phyloP scores from a whole-genome alignment of 805 yeast species.

The Sugiyamaella lignohabitans region DNA sequence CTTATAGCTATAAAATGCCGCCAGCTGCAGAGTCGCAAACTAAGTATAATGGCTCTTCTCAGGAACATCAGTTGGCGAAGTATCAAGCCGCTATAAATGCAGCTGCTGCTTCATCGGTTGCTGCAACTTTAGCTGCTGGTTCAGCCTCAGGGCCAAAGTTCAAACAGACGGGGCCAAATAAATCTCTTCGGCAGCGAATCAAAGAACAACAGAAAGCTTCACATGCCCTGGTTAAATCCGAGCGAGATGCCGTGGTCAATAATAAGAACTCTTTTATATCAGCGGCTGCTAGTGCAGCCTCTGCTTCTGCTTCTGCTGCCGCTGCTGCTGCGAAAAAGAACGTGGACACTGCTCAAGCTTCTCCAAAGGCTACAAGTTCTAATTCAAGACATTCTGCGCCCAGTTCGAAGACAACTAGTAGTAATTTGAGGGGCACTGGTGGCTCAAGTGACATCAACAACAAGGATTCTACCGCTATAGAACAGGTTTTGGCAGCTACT shows the following conservation, averaged over 20 bases:
- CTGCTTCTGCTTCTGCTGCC: constrained; percentile 2
- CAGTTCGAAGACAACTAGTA: not conserved
- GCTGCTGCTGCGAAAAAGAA: too few species aligned
- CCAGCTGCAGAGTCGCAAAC: too few species aligned
- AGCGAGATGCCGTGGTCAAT: not conserved
- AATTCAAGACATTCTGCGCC: not conserved
- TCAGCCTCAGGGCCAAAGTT: not conserved
- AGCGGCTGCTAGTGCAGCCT: constrained; percentile 10
- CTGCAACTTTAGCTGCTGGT: not conserved
- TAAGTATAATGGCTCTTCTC: too few species aligned
- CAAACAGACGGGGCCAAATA: constrained; percentile 9
- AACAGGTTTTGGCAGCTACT: too few species aligned
- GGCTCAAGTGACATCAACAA: too few species aligned
- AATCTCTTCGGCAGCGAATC: not conserved
- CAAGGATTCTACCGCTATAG: too few species aligned
- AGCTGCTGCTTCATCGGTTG: constrained; percentile 1
- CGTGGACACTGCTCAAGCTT: too few species aligned
- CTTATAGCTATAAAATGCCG: too few species aligned
- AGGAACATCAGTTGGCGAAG: not conserved
- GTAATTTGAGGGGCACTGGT: not conserved
- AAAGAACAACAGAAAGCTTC: constrained; percentile 2
- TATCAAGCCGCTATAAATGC: not conserved
- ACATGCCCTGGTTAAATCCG: not conserved
- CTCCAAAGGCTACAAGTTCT: not conserved
- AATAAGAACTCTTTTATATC: not conserved